phyloP scores from a whole-genome alignment of 2,329 filamentous ascomycete genomes.

The Penicillium sp. region DNA sequence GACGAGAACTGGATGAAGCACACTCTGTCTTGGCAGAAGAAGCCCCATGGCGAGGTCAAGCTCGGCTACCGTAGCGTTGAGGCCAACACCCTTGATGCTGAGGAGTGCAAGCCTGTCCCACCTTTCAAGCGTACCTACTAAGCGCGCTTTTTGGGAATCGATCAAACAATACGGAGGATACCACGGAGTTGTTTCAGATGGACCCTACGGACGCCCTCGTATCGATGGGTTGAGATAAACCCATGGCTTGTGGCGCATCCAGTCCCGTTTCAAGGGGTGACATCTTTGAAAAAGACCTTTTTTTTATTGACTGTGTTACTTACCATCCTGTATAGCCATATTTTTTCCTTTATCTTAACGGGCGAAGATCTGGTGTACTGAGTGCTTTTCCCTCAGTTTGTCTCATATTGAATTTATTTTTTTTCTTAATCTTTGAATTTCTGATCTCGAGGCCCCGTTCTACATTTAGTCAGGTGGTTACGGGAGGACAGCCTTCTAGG shows the following conservation, averaged over 20 bases:
- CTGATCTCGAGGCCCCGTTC: neutral
- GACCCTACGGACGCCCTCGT: slow-evolving; percentile 4
- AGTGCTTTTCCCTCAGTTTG: slow-evolving; percentile 23
- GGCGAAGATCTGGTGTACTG: slow-evolving; percentile 41
- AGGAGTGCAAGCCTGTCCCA: slow-evolving; percentile 92
- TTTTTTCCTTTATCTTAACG: slow-evolving; percentile 31
- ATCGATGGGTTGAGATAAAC: slow-evolving; percentile 4
- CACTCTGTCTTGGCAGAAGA: slow-evolving; percentile 93
- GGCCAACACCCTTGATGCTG: slow-evolving; percentile 82
- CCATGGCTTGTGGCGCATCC: slow-evolving; percentile 14
- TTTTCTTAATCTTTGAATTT: slow-evolving; percentile 6
- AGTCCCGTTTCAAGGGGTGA: slow-evolving; percentile 9
- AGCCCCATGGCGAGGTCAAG: slow-evolving; percentile 83
- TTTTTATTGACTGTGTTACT: slow-evolving; percentile 37
- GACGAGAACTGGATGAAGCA: slow-evolving; percentile 99
- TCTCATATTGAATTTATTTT: slow-evolving; percentile 25
- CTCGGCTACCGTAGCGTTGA: slow-evolving; percentile 84
- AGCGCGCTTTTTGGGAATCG: slow-evolving; percentile 16
- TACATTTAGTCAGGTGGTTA: neutral
- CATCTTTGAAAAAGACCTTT: slow-evolving; percentile 32
- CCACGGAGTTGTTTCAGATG: slow-evolving; percentile 24
- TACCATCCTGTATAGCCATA: slow-evolving; percentile 43
- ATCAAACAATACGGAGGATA: slow-evolving; percentile 16
- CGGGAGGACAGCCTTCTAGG: neutral
- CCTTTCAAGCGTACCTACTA: slow-evolving; percentile 78